Conservation (phyloP, 2,329 filamentous ascomycete genomes). For the Microcyclospora pomicola region DNA sequence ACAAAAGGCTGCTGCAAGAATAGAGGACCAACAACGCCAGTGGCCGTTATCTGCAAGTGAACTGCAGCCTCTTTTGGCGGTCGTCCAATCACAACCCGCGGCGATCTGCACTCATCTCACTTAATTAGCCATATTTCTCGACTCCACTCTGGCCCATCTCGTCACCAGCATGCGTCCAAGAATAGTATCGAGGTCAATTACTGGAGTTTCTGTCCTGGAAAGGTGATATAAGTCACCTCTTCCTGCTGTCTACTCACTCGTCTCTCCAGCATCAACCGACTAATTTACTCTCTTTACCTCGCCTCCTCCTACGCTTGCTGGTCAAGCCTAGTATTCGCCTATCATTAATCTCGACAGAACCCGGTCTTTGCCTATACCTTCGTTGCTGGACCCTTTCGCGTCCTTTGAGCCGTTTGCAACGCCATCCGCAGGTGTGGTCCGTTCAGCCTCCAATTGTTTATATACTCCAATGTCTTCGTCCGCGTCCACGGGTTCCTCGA, state of each 20-base stretch:
- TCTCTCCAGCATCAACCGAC: constrained; percentile 26
- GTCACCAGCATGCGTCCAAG: constrained; percentile 31
- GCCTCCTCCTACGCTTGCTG: constrained; percentile 28
- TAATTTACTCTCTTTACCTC: constrained; percentile 33
- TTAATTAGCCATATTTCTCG: too few species aligned
- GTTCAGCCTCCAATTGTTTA: constrained; percentile 17
- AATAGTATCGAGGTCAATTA: constrained; percentile 32
- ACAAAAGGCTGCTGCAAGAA: too few species aligned
- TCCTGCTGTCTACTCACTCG: constrained; percentile 6
- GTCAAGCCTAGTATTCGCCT: constrained; percentile 34
- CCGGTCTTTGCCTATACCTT: too few species aligned
- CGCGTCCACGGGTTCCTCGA: constrained; percentile 27
- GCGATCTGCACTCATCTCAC: too few species aligned
- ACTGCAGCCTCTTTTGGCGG: too few species aligned
- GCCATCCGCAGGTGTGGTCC: too few species aligned
- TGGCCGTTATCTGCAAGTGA: too few species aligned
- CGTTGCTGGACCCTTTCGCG: too few species aligned
- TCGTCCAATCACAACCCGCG: too few species aligned
- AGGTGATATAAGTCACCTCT: constrained; percentile 35
- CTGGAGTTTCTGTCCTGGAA: constrained; percentile 25
- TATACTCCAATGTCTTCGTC: constrained; percentile 34
- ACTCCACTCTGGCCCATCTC: too few species aligned
- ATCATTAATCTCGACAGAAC: constrained; percentile 29
- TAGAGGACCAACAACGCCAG: too few species aligned
- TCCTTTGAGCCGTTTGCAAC: too few species aligned